Evolutionary conservation across 345 rosid species (phyloP), one percentile per base, ranked within the genome.

Genomic region (Rhodamnia rubescens): DNA sequence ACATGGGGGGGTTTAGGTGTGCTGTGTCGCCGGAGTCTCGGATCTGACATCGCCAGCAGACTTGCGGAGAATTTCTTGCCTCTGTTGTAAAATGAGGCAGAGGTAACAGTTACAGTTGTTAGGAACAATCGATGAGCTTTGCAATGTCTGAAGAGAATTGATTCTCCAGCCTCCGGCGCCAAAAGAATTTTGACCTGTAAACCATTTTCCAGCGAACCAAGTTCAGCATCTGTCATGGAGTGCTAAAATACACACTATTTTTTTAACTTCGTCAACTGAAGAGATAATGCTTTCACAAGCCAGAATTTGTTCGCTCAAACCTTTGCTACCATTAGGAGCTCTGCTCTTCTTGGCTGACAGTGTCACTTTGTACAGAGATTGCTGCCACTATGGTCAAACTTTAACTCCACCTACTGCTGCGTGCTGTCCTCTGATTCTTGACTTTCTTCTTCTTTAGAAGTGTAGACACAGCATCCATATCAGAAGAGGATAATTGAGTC

Each of bases 341-440:
- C 47, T 18, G 47, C 78, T 69, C 78, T 32, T 18, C 12, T 5
- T 69, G 78, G 78, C 78, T 69, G 78, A 16, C 47, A 8, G 47
- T 32, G 3, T 69, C 20, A 69, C 20, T 4, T 44, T 36, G 78
- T 69, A 9, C 4, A 36, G 78, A 69, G 18, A 69, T 69, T 4
- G 47, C 78, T 8, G 47, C 47, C 47, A 36, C 78, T 69, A 32
- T 16, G 78, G 78, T 36, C 78, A 36, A 69, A 49, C 3, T 22
- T 69, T 40, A 82, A 47, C 83, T 83, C 61, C 53, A 83, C 52
- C 88, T 85, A 89, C 85, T 88, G 87, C 92, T 91, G 89, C 83
- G 80, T 87, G 84, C 89, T n/a, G 84, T 59, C 84, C 51, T 53
- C 58, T 56, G 90, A 53, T 59, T 87, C 83, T 83, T 86, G 18